Base-by-base conservation (phyloP, 768 basidiomycete genomes). In the Wakefieldia striispora region DNA sequence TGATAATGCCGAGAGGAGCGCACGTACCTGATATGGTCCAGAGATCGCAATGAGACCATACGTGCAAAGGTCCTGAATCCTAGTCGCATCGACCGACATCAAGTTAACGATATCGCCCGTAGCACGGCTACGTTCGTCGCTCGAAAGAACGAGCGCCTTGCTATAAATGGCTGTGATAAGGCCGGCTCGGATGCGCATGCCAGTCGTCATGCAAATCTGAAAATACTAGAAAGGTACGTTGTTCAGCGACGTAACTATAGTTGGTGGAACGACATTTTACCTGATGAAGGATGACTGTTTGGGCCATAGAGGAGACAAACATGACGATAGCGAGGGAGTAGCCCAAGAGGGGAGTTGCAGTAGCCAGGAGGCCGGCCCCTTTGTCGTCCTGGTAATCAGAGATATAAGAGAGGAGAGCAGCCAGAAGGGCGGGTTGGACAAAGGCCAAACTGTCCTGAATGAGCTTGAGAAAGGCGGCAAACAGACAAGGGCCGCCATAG, bases 91-190 rank as follows among this genome's bases (percentile, higher is more conserved):
- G 13, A 95, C 92, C 8, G 86, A 87, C 86, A 95, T 94, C 27
- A 95, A 69, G 63, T 97, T 97, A 54, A 97, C 92, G 31, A 97
- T 94, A 63, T 97, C 94, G 1, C 95, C 95, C 0, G 90, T 83
- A 0, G 89, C 79, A 36, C 91, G 82, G 10, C 80, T 77, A 5
- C 88, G 82, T 60, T 91, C 93, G 50, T 91, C 88, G 58, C 87
- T 93, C 2, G 89, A 91, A 9, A 98, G 78, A 4, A 91, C 77
- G 19, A 98, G 74, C 0, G 92, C 80, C 65, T 97, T 97, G 43
- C 82, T 72, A 72, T 95, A 97, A 44, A 97, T 91, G 4, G 77
- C 80, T 1, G 84, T 84, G 13, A 97, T 82, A 19, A 98, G 78
- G 0, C 94, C 95, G 0, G 91, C 87, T 24, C 93, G 84, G 38